Evolutionary conservation across 176 grass and related monocot species (phyloP).

Genomic region (Lolium multiflorum): DNA sequence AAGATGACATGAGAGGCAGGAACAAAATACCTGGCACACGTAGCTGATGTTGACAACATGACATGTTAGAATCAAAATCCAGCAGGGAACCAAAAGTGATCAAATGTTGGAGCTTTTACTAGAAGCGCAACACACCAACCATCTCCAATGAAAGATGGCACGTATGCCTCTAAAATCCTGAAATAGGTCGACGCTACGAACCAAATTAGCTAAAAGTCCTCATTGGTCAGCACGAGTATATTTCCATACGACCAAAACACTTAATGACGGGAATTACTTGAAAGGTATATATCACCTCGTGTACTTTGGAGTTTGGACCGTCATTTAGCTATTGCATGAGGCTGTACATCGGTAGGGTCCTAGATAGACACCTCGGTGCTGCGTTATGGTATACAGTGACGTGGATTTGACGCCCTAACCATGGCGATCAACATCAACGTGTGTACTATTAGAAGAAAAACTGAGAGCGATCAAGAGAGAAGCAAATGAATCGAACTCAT

Average conservation of each 20-base stretch:
- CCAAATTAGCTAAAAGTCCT: not conserved
- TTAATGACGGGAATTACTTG: not conserved
- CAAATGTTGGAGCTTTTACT: not conserved
- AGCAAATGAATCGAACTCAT: too few species aligned
- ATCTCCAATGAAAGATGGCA: not conserved
- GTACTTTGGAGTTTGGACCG: not conserved
- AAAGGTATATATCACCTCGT: not conserved
- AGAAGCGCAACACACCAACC: not conserved
- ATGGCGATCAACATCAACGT: too few species aligned
- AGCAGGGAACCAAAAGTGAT: not conserved
- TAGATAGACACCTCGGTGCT: too few species aligned
- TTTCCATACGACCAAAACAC: too few species aligned
- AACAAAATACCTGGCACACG: not conserved
- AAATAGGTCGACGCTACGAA: slow-evolving; percentile 23
- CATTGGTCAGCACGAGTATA: not conserved
- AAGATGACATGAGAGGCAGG: not conserved
- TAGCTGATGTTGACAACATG: slow-evolving; percentile 17
- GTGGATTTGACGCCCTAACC: too few species aligned
- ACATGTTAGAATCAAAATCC: not conserved
- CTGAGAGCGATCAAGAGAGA: too few species aligned
- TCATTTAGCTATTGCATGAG: not conserved
- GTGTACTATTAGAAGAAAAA: too few species aligned
- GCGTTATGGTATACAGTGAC: too few species aligned
- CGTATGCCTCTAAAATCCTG: slow-evolving; percentile 31
- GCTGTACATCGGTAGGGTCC: not conserved